These are phyloP conservation scores for Chaetoceros tenuissimus DNA, from an alignment of 108 stramenopile species.

Conservation along the genomic window DNA sequence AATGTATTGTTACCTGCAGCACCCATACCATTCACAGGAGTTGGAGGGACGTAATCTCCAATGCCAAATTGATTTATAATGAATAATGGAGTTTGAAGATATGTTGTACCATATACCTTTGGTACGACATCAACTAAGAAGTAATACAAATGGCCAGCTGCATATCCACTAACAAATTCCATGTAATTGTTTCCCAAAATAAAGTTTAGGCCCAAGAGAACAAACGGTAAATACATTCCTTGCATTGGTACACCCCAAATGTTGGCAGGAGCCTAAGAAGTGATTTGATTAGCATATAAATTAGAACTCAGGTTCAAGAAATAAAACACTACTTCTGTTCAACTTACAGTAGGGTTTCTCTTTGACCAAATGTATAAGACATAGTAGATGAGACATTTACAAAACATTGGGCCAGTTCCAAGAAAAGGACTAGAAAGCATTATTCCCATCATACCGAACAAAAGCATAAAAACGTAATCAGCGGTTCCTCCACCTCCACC, in stretches of 20 bases:
- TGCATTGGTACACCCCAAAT: conserved; percentile 83
- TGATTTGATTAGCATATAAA: too few relatives aligned
- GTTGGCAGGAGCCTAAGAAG: conserved; percentile 58
- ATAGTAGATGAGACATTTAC: conserved; percentile 57
- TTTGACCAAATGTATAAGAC: conserved; percentile 83
- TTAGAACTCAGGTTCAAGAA: too few relatives aligned
- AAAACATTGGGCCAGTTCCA: conserved; percentile 45
- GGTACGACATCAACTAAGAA: conserved; percentile 85
- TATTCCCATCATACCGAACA: conserved; percentile 44
- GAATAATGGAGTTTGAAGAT: conserved; percentile 76
- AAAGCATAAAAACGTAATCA: conserved; percentile 45
- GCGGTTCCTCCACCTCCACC: conserved; percentile 61
- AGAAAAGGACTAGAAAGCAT: conserved; percentile 60
- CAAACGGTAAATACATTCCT: conserved; percentile 82
- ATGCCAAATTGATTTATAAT: conserved; percentile 75
- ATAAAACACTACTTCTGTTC: too few relatives aligned
- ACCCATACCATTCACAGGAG: conserved; percentile 12
- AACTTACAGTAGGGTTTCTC: conserved; percentile 69
- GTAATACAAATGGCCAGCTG: conserved; percentile 78
- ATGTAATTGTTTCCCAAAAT: conserved; percentile 57
- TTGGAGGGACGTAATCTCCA: conserved; percentile 62
- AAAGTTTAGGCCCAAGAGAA: conserved; percentile 59
- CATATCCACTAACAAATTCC: conserved; percentile 67
- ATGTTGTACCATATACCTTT: conserved; percentile 67
- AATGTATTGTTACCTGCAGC: not conserved